Evolutionary conservation across 2,329 filamentous ascomycete species (phyloP).

Genomic region (Microcyclospora tardicrescens): DNA sequence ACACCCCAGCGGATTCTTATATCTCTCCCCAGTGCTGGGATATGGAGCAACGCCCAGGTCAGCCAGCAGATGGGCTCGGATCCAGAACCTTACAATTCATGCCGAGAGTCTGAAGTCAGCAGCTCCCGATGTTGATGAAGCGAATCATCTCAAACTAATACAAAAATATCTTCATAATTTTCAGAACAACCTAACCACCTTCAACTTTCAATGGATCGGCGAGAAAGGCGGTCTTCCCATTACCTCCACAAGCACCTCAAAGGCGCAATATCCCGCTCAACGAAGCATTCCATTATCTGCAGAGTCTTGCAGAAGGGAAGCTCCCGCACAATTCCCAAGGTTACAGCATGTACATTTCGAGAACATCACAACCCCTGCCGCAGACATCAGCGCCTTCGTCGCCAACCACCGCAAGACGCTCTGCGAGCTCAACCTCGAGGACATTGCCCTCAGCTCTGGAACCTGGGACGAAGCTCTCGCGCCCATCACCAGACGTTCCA

Average conservation of each 20-base stretch:
- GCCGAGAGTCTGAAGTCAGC: constrained; percentile 40
- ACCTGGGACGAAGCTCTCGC: constrained; percentile 75
- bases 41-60: constrained; percentile 64
- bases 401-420: constrained; percentile 53
- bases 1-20: constrained; percentile 63
- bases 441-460: constrained; percentile 56
- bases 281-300: background rate
- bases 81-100: constrained; percentile 60
- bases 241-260: constrained; percentile 23
- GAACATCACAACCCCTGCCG: constrained; percentile 58
- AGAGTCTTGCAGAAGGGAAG: constrained; percentile 1
- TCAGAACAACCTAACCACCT: constrained; percentile 31
- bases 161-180: constrained; percentile 68
- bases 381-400: constrained; percentile 59
- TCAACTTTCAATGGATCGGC: constrained; percentile 68
- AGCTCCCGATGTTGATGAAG: constrained; percentile 23
- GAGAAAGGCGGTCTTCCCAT: constrained; percentile 61
- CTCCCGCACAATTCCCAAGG: constrained; percentile 41
- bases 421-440: constrained; percentile 67
- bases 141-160: constrained; percentile 53
- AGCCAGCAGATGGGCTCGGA: constrained; percentile 61
- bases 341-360: constrained; percentile 57
- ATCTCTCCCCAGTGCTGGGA: constrained; percentile 61
- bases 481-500: constrained; percentile 40
- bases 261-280: background rate